Percentiles rank a stretch among this genome's conserved stretches.
Conservation (phyloP, 1,139 yeast species). For the Suhomyces wounanorum region DNA sequence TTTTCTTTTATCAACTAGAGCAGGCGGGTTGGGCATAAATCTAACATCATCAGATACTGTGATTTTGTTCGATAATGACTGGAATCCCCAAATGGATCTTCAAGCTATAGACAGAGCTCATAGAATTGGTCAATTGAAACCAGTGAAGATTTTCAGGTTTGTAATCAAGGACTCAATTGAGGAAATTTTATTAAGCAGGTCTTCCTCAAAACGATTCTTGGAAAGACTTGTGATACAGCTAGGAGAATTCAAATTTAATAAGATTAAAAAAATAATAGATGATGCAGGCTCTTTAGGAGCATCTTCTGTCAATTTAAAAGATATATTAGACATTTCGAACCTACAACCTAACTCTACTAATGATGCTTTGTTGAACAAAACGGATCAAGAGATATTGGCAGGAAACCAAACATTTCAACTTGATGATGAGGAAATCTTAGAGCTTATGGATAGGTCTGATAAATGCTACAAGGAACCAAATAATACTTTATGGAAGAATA, state of each 20-base stretch:
- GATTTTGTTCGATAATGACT: slow-evolving; percentile 85
- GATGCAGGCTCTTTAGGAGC: slow-evolving; percentile 12
- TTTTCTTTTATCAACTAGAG: slow-evolving; percentile 82
- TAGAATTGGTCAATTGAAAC: slow-evolving; percentile 84
- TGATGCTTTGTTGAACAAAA: too few relatives aligned
- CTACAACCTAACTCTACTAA: slow-evolving; percentile 13
- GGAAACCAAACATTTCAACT: not conserved
- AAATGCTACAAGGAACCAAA: slow-evolving; percentile 39
- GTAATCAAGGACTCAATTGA: slow-evolving; percentile 80
- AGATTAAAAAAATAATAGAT: slow-evolving; percentile 27
- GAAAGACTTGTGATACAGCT: slow-evolving; percentile 82
- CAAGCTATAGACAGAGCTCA: slow-evolving; percentile 97
- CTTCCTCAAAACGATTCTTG: slow-evolving; percentile 74
- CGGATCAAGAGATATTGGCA: not conserved
- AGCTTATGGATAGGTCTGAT: slow-evolving; percentile 54
- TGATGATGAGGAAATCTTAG: slow-evolving; percentile 18
- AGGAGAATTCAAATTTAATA: slow-evolving; percentile 70
- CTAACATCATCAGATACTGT: slow-evolving; percentile 88
- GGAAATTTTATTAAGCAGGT: slow-evolving; percentile 73
- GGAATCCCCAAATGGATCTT: slow-evolving; percentile 96
- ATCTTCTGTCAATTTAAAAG: slow-evolving; percentile 23
- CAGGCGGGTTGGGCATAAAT: slow-evolving; percentile 94
- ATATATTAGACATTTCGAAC: slow-evolving; percentile 35
- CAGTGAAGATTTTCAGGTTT: slow-evolving; percentile 78
- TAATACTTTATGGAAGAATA: slow-evolving; percentile 33